A percentile compares a stretch with the other conserved stretches of the same genome.
These are phyloP conservation scores for Quillaja saponaria DNA, from an alignment of 306 rosid genomes.

Conservation along the genomic window DNA sequence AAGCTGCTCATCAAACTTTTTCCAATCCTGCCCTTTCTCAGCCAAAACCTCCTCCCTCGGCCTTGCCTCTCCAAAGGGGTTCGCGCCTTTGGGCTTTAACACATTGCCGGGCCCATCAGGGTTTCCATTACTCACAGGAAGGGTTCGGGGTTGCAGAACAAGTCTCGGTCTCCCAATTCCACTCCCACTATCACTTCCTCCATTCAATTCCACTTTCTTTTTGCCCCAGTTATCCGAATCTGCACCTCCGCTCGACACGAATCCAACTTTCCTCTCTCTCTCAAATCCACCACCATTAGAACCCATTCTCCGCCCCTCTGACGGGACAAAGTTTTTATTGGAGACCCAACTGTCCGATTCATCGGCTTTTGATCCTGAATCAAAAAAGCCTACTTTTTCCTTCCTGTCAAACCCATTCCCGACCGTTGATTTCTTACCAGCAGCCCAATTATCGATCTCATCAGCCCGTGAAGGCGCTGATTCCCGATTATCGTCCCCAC, in stretches of 20 bases:
- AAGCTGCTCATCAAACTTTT: constrained; percentile 86
- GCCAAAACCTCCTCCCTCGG: constrained; percentile 97
- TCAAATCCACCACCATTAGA: constrained; percentile 57
- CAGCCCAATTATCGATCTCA: constrained; percentile 83
- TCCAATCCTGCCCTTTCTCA: constrained; percentile 88
- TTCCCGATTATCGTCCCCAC: constrained; percentile 57
- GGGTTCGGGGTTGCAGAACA: constrained; percentile 69
- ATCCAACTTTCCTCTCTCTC: constrained; percentile 61
- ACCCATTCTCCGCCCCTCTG: constrained; percentile 62
- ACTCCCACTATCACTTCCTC: constrained; percentile 38
- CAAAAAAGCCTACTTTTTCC: constrained; percentile 60
- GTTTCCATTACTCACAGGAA: constrained; percentile 45
- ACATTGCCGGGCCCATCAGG: constrained; percentile 40
- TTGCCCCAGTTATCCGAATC: constrained; percentile 65
- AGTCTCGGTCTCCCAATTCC: constrained; percentile 69
- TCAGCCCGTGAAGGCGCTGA: constrained; percentile 81
- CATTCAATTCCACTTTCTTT: constrained; percentile 42
- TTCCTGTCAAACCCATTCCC: constrained; percentile 66
- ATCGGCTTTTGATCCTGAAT: constrained; percentile 81
- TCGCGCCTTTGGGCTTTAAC: constrained; percentile 57
- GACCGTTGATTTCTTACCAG: constrained; percentile 55
- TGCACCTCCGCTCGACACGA: constrained; percentile 56
- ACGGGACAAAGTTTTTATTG: constrained; percentile 54
- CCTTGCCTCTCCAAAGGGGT: constrained; percentile 83
- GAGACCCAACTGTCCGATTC: constrained; percentile 88